Conservation (phyloP, 768 basidiomycete species). For the Rhodotorula kratochvilovae region DNA sequence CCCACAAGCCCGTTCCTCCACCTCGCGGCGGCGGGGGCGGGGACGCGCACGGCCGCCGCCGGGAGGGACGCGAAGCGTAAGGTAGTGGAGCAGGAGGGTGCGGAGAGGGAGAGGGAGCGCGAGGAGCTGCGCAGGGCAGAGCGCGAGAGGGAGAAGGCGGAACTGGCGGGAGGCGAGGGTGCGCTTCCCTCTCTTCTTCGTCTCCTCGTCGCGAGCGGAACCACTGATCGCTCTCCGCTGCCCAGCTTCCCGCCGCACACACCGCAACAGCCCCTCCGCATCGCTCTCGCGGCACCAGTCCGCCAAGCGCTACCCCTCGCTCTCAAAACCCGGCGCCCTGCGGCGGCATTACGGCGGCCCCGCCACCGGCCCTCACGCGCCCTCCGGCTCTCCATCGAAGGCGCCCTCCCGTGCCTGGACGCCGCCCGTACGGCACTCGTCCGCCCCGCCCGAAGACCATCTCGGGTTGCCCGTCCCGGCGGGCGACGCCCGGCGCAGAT, state of each 20-base stretch:
- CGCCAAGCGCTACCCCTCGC: conserved; percentile 19
- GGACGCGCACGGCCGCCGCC: not conserved
- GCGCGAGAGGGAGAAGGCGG: not conserved
- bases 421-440: conserved; percentile 20
- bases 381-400: not conserved
- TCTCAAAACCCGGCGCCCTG: conserved; percentile 20
- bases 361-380: not conserved
- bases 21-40: not conserved
- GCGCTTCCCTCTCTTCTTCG: not conserved
- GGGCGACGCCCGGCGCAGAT: no score
- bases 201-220: not conserved
- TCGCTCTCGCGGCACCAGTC: not conserved
- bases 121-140: not conserved
- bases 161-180: not conserved
- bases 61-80: not conserved
- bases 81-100: not conserved
- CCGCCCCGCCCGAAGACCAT: conserved; percentile 18
- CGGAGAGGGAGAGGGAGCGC: not conserved
- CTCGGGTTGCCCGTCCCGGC: not conserved
- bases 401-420: conserved; percentile 4
- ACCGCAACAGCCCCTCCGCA: not conserved
- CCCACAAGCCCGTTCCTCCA: conserved; percentile 38
- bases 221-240: not conserved
- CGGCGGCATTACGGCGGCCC: conserved; percentile 30
- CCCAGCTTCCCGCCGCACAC: not conserved